These are phyloP conservation scores for Patellifolia procumbens DNA, from an alignment of 179 eudicot genomes.

Conservation along the genomic window DNA sequence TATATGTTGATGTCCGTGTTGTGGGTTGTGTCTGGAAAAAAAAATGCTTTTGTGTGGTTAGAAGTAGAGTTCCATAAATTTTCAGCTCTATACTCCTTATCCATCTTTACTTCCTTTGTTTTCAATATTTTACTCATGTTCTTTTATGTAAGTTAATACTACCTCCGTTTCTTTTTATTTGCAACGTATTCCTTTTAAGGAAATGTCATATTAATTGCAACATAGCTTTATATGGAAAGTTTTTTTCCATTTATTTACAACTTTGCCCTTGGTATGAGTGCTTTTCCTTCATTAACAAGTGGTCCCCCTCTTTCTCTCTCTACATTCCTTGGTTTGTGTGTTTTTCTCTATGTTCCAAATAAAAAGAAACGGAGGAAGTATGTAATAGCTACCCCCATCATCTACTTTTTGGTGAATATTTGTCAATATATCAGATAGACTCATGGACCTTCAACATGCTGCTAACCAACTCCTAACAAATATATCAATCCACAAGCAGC, in stretches of 20 bases:
- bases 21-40: too few relatives aligned
- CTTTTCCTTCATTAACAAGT: too few relatives aligned
- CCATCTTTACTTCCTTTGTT: neutral
- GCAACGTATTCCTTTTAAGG: too few relatives aligned
- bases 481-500: neutral
- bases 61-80: neutral
- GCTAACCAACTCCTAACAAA: neutral
- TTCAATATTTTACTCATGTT: neutral
- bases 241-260: too few relatives aligned
- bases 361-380: too few relatives aligned
- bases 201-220: too few relatives aligned
- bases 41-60: neutral
- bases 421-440: neutral
- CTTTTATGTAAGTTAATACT: neutral
- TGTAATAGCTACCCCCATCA: neutral
- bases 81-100: neutral
- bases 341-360: too few relatives aligned
- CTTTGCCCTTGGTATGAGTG: too few relatives aligned
- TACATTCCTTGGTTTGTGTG: too few relatives aligned
- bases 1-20: neutral
- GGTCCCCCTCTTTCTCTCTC: too few relatives aligned
- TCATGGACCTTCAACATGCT: neutral
- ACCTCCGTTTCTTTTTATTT: too few relatives aligned
- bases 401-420: neutral
- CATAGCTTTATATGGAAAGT: too few relatives aligned